These are phyloP conservation scores for Spatholobus suberectus DNA, from an alignment of 306 rosid genomes.

Conservation along the genomic window DNA sequence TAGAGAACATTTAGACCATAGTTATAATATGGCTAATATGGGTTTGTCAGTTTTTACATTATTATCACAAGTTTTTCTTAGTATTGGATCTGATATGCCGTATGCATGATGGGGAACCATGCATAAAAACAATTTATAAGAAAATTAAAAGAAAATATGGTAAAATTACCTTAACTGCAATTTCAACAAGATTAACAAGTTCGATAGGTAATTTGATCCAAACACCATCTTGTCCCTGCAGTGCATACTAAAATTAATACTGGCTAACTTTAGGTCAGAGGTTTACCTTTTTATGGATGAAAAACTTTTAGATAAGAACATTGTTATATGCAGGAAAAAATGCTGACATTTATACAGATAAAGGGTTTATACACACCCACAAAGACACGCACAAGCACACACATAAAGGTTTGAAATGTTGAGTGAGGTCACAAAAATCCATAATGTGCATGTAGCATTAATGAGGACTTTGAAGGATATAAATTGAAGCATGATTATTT, in stretches of 20 bases:
- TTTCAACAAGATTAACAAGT: constrained; percentile 59
- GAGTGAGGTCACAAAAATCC: not conserved
- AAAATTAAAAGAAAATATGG: constrained; percentile 1
- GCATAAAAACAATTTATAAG: not conserved
- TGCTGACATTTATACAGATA: not conserved
- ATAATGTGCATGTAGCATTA: not conserved
- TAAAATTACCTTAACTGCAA: constrained; percentile 55
- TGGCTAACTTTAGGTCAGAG: not conserved
- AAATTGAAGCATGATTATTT: not conserved
- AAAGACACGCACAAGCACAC: not conserved
- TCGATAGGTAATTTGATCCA: constrained; percentile 64
- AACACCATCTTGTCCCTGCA: constrained; percentile 60
- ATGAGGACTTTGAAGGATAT: not conserved
- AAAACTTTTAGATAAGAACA: not conserved
- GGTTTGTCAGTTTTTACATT: not conserved
- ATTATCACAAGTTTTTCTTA: not conserved
- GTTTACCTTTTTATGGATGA: not conserved
- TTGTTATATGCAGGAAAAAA: not conserved
- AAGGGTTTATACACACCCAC: not conserved
- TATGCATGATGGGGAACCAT: not conserved
- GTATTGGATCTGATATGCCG: not conserved
- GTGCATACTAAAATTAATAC: constrained; percentile 1
- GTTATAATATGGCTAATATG: not conserved
- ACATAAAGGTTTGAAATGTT: not conserved
- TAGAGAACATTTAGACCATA: not conserved